Conservation (phyloP, 1,139 yeast genomes). For the Sugiyamaella castrensis region DNA sequence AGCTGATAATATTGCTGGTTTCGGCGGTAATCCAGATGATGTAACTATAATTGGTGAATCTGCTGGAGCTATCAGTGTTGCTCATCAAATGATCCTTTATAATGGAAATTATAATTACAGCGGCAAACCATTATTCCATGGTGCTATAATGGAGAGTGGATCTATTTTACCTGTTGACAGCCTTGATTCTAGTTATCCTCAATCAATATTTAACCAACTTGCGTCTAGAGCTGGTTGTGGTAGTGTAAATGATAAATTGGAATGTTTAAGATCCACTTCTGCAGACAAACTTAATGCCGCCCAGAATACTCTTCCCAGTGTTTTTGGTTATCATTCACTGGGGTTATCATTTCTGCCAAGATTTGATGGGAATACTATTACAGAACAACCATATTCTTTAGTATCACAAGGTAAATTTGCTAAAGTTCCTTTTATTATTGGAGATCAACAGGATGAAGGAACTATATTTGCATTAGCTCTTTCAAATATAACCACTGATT, state of each 20-base stretch:
- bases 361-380: slow-evolving; percentile 23
- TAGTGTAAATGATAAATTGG: slow-evolving; percentile 14
- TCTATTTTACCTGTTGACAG: slow-evolving; percentile 17
- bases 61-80: slow-evolving; percentile 39
- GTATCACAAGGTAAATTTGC: slow-evolving; percentile 19
- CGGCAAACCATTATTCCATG: slow-evolving; percentile 28
- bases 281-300: slow-evolving; percentile 19
- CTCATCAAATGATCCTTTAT: slow-evolving; percentile 31
- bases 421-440: slow-evolving; percentile 24
- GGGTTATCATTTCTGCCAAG: slow-evolving; percentile 23
- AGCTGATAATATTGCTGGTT: slow-evolving; percentile 32
- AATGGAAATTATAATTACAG: slow-evolving; percentile 25
- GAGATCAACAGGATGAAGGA: slow-evolving; percentile 28
- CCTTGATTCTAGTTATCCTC: slow-evolving; percentile 15
- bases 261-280: slow-evolving; percentile 20
- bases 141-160: slow-evolving; percentile 30
- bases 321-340: slow-evolving; percentile 15
- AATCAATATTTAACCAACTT: slow-evolving; percentile 20
- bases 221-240: slow-evolving; percentile 18
- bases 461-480: slow-evolving; percentile 19
- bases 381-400: slow-evolving; percentile 14
- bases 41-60: slow-evolving; percentile 40
- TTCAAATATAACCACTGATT: slow-evolving; percentile 15
- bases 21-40: slow-evolving; percentile 40
- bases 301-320: slow-evolving; percentile 16